phyloP scores from a whole-genome alignment of 352 stramenopile genomes.

The Globisporangium spinosum region DNA sequence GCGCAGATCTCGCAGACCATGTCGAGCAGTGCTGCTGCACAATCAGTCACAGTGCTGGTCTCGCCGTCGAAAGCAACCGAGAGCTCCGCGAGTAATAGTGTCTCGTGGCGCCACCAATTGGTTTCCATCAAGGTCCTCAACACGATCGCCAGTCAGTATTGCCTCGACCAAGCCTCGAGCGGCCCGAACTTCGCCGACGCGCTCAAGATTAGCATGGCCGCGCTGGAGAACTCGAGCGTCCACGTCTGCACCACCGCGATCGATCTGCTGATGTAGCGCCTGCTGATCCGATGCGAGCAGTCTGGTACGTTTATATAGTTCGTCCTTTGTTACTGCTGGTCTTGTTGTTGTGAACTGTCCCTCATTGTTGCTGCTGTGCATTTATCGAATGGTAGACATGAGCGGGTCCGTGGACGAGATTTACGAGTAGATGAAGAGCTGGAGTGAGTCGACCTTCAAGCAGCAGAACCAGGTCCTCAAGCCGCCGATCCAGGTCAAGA shows the following conservation, averaged over 20 bases:
- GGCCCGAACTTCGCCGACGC: conserved; percentile 54
- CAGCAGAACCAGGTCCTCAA: conserved; percentile 67
- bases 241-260: conserved; percentile 69
- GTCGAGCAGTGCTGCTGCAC: conserved; percentile 13
- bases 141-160: conserved; percentile 74
- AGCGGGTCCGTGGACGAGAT: conserved; percentile 51
- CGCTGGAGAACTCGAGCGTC: conserved; percentile 71
- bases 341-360: neutral
- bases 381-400: conserved; percentile 32
- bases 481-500: conserved; percentile 74
- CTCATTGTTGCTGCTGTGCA: neutral
- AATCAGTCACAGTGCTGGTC: conserved; percentile 2
- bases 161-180: conserved; percentile 53
- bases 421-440: conserved; percentile 73
- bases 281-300: conserved; percentile 72
- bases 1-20: conserved; percentile 51
- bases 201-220: conserved; percentile 57
- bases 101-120: conserved; percentile 67
- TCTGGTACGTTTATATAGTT: conserved; percentile 36
- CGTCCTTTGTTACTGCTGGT: neutral
- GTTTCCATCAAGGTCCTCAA: conserved; percentile 79
- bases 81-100: conserved; percentile 1
- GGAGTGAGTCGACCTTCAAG: conserved; percentile 69
- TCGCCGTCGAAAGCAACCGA: conserved; percentile 23
- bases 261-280: conserved; percentile 65